Conservation (phyloP, 1,284 basidiomycete species). For the Cronartium quercuum region DNA sequence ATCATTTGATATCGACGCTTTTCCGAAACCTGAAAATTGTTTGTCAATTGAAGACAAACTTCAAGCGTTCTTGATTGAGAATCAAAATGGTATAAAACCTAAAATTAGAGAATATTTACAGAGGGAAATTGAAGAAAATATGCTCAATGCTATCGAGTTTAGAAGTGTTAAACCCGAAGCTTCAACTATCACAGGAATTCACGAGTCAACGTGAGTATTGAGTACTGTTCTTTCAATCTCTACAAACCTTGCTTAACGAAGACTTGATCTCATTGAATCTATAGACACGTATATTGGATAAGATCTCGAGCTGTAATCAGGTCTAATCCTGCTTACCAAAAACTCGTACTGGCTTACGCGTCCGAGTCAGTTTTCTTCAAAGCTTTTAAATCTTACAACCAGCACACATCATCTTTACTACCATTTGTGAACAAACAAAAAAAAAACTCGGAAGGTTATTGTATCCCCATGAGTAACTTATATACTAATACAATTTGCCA, state of each 20-base stretch:
- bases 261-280: background rate
- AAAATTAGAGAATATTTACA: conserved; percentile 16
- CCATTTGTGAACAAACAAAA: too few relatives aligned
- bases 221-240: background rate
- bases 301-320: conserved; percentile 23
- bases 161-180: conserved; percentile 2
- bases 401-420: too few relatives aligned
- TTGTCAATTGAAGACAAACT: conserved; percentile 14
- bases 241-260: background rate
- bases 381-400: background rate
- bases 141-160: conserved; percentile 28
- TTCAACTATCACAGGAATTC: background rate
- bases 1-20: background rate
- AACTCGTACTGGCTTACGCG: conserved; percentile 24
- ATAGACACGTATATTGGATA: conserved; percentile 21
- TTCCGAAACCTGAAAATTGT: conserved; percentile 11
- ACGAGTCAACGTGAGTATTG: conserved; percentile 8
- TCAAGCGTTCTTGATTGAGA: conserved; percentile 13
- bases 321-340: conserved; percentile 30
- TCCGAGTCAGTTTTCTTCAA: conserved; percentile 23
- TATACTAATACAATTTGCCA: background rate
- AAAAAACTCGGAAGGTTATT: too few relatives aligned
- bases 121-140: conserved; percentile 22
- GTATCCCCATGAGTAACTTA: background rate
- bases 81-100: background rate